A percentile compares a stretch with the other conserved stretches of the same genome.
These are phyloP conservation scores for Pythium angustatum DNA, from an alignment of 352 stramenopile species.

Conservation along the genomic window DNA sequence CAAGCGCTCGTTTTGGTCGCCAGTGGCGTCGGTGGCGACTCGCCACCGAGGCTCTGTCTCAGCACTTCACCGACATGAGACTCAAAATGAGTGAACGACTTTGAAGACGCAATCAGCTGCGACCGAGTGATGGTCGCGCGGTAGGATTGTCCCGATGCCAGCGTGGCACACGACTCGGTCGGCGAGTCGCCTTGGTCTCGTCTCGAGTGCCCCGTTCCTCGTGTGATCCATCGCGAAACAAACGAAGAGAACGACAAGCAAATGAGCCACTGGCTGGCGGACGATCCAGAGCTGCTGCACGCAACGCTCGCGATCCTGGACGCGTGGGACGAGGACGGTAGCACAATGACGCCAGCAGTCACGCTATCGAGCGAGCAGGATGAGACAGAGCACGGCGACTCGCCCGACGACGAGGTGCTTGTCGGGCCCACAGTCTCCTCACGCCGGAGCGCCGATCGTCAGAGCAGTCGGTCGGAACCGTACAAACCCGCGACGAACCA, in stretches of 20 bases:
- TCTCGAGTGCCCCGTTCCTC: too few relatives aligned
- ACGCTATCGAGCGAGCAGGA: not conserved
- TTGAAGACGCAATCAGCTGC: not conserved
- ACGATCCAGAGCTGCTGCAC: conserved; percentile 5
- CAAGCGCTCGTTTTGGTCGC: too few relatives aligned
- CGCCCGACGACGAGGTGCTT: not conserved
- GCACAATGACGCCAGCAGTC: not conserved
- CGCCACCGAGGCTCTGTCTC: too few relatives aligned
- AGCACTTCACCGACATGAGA: too few relatives aligned
- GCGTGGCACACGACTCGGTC: not conserved
- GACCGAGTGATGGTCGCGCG: not conserved
- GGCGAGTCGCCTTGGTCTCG: not conserved
- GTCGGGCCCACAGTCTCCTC: too few relatives aligned
- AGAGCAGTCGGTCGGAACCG: not conserved
- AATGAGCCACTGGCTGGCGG: not conserved
- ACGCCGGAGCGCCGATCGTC: not conserved
- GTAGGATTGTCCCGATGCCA: not conserved
- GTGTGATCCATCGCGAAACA: too few relatives aligned
- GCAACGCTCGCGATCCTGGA: conserved; percentile 3
- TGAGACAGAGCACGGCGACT: not conserved
- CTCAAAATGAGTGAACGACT: too few relatives aligned
- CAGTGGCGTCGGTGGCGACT: too few relatives aligned
- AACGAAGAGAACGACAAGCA: not conserved
- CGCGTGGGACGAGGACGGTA: conserved; percentile 4
- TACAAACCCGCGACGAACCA: not conserved